Percentiles rank a stretch among this genome's conserved stretches.
phyloP scores from a whole-genome alignment of 208 protist species.

The Acanthamoeba polyphaga region DNA sequence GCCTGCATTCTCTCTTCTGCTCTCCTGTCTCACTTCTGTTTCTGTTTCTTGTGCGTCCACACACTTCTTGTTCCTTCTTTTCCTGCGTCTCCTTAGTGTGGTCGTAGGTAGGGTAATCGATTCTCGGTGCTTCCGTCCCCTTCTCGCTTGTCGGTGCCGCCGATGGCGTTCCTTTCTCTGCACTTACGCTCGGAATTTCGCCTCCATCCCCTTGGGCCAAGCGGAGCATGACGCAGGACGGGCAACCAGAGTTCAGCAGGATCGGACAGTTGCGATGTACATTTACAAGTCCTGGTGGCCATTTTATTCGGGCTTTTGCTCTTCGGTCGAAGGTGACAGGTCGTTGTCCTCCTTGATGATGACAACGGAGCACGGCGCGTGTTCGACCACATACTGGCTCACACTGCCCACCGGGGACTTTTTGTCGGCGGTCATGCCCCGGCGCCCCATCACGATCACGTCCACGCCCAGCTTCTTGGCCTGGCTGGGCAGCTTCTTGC shows the following conservation, averaged over 20 bases:
- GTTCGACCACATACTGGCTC: conserved; percentile 50
- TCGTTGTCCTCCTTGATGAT: conserved; percentile 15
- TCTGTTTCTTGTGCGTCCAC: not conserved
- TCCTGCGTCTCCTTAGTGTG: not conserved
- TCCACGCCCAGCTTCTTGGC: conserved; percentile 30
- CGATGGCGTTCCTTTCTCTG: not conserved
- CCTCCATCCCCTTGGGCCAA: not conserved
- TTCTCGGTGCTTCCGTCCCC: not conserved
- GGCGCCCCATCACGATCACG: conserved; percentile 20
- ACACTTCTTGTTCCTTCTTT: not conserved
- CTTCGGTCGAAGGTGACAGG: not conserved
- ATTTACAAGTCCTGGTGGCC: too few species aligned
- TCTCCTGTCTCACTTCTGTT: not conserved
- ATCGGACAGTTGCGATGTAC: too few species aligned
- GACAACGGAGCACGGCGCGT: not conserved
- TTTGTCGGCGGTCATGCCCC: not conserved
- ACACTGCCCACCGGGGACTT: not conserved
- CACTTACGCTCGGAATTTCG: not conserved
- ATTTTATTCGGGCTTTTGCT: not conserved
- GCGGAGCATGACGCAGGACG: too few species aligned
- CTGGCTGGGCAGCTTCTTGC: conserved; percentile 11
- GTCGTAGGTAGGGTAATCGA: not conserved
- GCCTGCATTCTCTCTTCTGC: not conserved
- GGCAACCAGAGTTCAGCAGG: too few species aligned
- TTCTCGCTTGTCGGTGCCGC: not conserved